Evolutionary conservation across 169 alveolate species (phyloP).

Genomic region (Cyclospora cayetanensis): DNA sequence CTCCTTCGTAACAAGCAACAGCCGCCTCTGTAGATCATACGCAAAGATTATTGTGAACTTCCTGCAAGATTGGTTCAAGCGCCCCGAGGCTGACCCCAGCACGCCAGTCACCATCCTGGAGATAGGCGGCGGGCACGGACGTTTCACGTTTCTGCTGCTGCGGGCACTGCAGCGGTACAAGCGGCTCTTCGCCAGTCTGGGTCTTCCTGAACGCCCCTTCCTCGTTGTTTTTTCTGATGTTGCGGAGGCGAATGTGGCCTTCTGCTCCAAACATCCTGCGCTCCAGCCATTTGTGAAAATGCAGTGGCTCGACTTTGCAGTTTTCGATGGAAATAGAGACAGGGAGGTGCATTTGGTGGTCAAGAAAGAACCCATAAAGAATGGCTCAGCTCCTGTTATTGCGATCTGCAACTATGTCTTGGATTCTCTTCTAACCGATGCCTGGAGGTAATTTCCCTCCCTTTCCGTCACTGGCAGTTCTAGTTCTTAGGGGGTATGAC

Average conservation of each 20-base stretch:
- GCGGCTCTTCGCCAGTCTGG: slow-evolving; percentile 76
- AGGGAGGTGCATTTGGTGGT: slow-evolving; percentile 73
- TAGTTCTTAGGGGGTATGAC: too few species aligned
- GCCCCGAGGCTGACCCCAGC: slow-evolving; percentile 68
- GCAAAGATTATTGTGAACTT: slow-evolving; percentile 83
- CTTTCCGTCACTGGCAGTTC: too few species aligned
- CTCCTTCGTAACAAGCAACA: slow-evolving; percentile 85
- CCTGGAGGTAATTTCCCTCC: slow-evolving; percentile 74
- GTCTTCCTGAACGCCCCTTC: slow-evolving; percentile 83
- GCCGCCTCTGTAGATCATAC: slow-evolving; percentile 83
- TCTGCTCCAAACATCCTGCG: slow-evolving; percentile 78
- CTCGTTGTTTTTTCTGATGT: slow-evolving; percentile 86
- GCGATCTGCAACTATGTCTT: slow-evolving; percentile 83
- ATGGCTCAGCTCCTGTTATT: slow-evolving; percentile 79
- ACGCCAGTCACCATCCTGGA: slow-evolving; percentile 80
- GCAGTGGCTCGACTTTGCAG: slow-evolving; percentile 85
- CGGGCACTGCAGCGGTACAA: slow-evolving; percentile 81
- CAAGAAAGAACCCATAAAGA: slow-evolving; percentile 72
- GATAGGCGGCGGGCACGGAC: slow-evolving; percentile 87
- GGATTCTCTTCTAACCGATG: slow-evolving; percentile 86
- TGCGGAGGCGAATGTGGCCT: slow-evolving; percentile 80
- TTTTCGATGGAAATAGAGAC: slow-evolving; percentile 83
- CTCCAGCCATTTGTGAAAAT: slow-evolving; percentile 74
- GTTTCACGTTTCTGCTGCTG: slow-evolving; percentile 81
- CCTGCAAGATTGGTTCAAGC: slow-evolving; percentile 79